A percentile compares a stretch with the other conserved stretches of the same genome.
These are phyloP conservation scores for Metschnikowia baotianmanensis DNA, from an alignment of 805 yeast species.

Conservation along the genomic window DNA sequence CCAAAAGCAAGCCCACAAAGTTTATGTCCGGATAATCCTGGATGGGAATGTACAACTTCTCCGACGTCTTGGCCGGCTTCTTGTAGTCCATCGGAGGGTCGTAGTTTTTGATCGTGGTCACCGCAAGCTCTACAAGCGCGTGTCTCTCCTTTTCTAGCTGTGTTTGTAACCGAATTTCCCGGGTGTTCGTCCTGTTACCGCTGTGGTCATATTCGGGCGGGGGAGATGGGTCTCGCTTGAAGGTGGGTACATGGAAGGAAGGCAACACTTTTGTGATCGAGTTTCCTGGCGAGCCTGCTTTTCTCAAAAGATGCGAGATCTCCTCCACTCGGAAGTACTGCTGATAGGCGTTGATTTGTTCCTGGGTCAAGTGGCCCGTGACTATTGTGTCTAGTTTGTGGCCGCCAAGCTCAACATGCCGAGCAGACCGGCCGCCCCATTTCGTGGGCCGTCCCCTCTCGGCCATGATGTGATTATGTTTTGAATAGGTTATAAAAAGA, in stretches of 20 bases:
- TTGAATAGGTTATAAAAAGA: too few species aligned
- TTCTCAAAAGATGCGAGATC: slow-evolving; percentile 56
- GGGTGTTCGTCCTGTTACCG: slow-evolving; percentile 85
- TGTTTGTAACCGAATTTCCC: slow-evolving; percentile 56
- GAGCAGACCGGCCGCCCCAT: slow-evolving; percentile 20
- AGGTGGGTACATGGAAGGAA: slow-evolving; percentile 36
- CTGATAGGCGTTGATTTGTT: slow-evolving; percentile 77
- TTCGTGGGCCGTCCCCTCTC: slow-evolving; percentile 17
- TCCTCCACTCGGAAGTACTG: slow-evolving; percentile 75
- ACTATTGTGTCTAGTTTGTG: slow-evolving; percentile 29
- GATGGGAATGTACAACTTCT: slow-evolving; percentile 82
- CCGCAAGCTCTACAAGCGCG: slow-evolving; percentile 69
- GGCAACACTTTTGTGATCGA: slow-evolving; percentile 50
- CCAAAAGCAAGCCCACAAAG: slow-evolving; percentile 85
- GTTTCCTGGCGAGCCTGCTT: slow-evolving; percentile 23
- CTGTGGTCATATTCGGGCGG: slow-evolving; percentile 83
- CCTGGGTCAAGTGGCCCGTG: slow-evolving; percentile 49
- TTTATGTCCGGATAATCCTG: slow-evolving; percentile 88
- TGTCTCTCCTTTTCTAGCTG: slow-evolving; percentile 76
- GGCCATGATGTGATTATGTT: too few species aligned
- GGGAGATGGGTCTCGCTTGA: slow-evolving; percentile 73
- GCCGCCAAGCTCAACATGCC: slow-evolving; percentile 15
- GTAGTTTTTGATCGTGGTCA: slow-evolving; percentile 69
- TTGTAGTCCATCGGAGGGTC: slow-evolving; percentile 78
- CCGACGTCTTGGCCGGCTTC: slow-evolving; percentile 64